phyloP scores from a whole-genome alignment of 2,329 filamentous ascomycete species.

The Trichoderma sp. region DNA sequence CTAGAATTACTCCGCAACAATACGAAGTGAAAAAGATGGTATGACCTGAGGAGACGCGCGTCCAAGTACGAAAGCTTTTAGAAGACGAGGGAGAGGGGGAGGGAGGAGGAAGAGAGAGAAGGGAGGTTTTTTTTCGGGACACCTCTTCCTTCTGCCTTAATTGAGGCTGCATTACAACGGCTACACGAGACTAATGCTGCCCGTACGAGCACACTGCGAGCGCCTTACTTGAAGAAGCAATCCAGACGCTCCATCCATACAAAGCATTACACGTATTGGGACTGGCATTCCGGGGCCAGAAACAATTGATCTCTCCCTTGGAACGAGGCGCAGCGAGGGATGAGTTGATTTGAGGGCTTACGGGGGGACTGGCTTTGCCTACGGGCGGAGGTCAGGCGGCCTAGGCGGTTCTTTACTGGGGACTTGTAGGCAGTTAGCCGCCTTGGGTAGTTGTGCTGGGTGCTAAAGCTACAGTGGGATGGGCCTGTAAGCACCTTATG shows the following conservation, averaged over 20 bases:
- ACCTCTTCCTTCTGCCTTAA: neutral
- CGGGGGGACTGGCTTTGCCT: neutral
- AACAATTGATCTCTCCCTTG: conserved; percentile 1
- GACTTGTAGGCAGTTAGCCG: neutral
- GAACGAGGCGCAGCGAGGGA: neutral
- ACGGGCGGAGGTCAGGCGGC: neutral
- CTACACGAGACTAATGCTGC: neutral
- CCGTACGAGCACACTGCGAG: neutral
- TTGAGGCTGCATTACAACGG: neutral
- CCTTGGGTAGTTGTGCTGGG: neutral
- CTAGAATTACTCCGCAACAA: conserved; percentile 9
- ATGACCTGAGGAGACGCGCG: conserved; percentile 6
- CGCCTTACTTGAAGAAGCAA: conserved; percentile 7
- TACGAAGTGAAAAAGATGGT: neutral
- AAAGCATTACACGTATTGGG: neutral
- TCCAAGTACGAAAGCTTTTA: neutral
- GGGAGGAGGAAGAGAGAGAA: neutral
- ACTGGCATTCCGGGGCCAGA: neutral
- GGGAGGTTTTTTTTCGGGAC: neutral
- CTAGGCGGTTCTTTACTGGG: neutral
- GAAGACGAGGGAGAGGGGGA: neutral
- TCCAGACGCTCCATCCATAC: neutral
- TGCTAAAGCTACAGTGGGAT: neutral
- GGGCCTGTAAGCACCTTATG: neutral
- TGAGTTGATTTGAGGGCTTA: neutral